These are phyloP conservation scores for Iris pallida DNA, from an alignment of 116 monocot genomes.

Conservation along the genomic window DNA sequence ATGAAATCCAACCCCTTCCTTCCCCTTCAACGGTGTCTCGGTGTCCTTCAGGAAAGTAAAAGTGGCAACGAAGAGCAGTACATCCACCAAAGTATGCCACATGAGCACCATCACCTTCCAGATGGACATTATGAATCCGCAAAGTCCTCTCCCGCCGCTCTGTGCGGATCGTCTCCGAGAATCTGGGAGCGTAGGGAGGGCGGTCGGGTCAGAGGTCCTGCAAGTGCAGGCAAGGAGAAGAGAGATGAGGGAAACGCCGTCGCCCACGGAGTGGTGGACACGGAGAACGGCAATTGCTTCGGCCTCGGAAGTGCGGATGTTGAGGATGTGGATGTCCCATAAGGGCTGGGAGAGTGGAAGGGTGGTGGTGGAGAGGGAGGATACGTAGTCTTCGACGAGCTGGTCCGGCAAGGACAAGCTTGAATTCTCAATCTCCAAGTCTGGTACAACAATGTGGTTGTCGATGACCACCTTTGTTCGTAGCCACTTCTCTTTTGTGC, in stretches of 20 bases:
- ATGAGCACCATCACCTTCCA: constrained; percentile 26
- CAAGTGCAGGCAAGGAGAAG: constrained; percentile 88
- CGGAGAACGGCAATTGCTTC: constrained; percentile 48
- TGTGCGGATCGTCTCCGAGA: background rate
- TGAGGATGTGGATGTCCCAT: constrained; percentile 90
- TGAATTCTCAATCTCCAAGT: constrained; percentile 18
- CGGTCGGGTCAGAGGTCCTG: constrained; percentile 40
- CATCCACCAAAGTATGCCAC: constrained; percentile 50
- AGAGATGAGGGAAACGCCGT: constrained; percentile 77
- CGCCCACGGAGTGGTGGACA: constrained; percentile 90
- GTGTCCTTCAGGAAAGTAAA: constrained; percentile 50
- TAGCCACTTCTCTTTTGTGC: constrained; percentile 39
- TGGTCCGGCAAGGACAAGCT: constrained; percentile 23
- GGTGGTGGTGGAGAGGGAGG: constrained; percentile 30
- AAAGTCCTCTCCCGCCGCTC: background rate
- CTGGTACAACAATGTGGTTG: constrained; percentile 51
- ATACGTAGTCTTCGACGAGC: constrained; percentile 65
- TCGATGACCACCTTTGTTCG: constrained; percentile 49
- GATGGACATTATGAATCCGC: constrained; percentile 3
- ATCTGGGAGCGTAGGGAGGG: constrained; percentile 43
- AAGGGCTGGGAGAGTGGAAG: constrained; percentile 55
- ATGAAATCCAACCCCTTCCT: constrained; percentile 35
- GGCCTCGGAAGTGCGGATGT: constrained; percentile 66
- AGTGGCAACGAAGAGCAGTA: constrained; percentile 35
- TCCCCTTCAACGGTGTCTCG: constrained; percentile 54